Evolutionary conservation across 1,284 basidiomycete genomes (phyloP).

Genomic region (Bjerkandera adusta): DNA sequence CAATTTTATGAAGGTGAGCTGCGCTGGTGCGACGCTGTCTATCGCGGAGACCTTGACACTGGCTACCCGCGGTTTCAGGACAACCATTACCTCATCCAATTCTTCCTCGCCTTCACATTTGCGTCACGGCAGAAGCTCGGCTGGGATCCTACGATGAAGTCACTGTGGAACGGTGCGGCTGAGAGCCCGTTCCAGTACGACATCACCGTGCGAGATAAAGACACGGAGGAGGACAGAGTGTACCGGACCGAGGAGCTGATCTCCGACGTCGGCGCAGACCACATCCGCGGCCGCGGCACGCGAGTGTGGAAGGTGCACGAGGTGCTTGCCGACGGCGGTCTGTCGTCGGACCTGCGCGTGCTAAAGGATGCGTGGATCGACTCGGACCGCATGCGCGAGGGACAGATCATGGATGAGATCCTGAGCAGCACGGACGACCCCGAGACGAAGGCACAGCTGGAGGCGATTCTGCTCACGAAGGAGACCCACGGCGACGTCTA

Average conservation of each 20-base stretch:
- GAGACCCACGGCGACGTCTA: no score
- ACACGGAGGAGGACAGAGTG: background rate
- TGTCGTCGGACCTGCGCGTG: background rate
- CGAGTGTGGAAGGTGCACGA: background rate
- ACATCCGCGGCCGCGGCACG: background rate
- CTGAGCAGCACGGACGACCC: no score
- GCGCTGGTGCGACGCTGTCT: no score
- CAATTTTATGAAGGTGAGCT: conserved; percentile 6
- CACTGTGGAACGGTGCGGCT: no score
- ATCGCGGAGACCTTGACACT: background rate
- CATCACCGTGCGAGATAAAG: background rate
- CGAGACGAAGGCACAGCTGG: no score
- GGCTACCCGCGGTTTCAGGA: background rate
- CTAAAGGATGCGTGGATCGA: conserved; percentile 2
- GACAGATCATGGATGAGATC: background rate
- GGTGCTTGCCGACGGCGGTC: background rate
- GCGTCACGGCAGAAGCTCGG: conserved; percentile 3
- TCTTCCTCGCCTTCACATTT: conserved; percentile 5
- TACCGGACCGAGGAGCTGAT: background rate
- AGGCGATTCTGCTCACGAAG: no score
- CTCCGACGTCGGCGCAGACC: background rate
- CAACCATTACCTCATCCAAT: background rate
- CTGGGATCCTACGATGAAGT: conserved; percentile 8
- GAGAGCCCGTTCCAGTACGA: background rate
- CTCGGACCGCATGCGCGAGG: background rate